Base-by-base conservation (phyloP, 1,139 yeast species). In the Suhomyces atakaporum region DNA sequence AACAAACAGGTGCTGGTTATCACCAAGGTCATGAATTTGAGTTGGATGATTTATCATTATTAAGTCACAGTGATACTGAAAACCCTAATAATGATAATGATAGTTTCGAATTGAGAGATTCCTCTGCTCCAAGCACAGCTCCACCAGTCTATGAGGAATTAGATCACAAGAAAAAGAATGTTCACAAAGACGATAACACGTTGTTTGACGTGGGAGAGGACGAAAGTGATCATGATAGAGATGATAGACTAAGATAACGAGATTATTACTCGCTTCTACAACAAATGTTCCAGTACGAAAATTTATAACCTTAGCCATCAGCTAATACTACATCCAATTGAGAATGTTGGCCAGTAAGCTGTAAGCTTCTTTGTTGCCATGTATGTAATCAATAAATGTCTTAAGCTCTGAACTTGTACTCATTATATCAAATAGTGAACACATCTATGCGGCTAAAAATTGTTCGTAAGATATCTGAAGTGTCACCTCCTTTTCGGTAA, bases 1-100 rank as follows among this genome's bases (percentile, higher is more conserved):
- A 40, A 2, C 60, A 43, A 9, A 27, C 26, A 3, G 50, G 41
- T 3, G 52, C 45, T 7, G 63, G 64, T n/a, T 62, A 54, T 31
- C 65, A 62, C 36, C 60, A 55, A 27, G 66, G 62, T 18, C 64
- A 65, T 54, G 94, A 84, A 49, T 84, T 84, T 54, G 92, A 84
- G 53, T 70, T 84, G 43, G 90, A 84, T 51, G 92, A 84, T 51
- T 62, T 84, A 39, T 81, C 85, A 32, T 76, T 85, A 35, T 56
- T 81, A 58, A 69, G 75, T 46, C 76, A 70, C 44, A 63, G 67
- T 35, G 81, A 77, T 36, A 64, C 68, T 24, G 74, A 70, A 32
- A 49, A 47, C 24, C 35, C 38, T 7, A 44, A 35, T 6, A 47
- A 51, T 29, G 60, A 54, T 15, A 45, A 58, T 25, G 73, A 66